Evolutionary conservation across 805 yeast species (phyloP).

Genomic region (Saccharomycopsis fermentans): DNA sequence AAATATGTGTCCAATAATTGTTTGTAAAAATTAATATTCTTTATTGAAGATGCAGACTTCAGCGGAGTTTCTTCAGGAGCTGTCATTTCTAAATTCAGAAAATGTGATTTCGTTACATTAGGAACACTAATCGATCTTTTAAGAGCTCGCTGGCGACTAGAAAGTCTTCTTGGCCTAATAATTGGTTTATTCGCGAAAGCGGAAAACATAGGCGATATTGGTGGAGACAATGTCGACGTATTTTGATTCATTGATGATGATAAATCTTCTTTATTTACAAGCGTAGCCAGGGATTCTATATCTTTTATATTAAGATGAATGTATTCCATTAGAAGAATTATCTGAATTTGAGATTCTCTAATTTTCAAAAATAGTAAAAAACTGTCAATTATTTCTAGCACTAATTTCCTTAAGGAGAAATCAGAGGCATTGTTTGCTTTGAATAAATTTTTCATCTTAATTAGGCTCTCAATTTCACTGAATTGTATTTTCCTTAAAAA

Average conservation of each 20-base stretch:
- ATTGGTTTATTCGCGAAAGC: background rate
- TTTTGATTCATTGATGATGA: background rate
- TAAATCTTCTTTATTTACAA: constrained; percentile 1
- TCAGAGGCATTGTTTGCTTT: background rate
- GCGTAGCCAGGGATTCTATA: background rate
- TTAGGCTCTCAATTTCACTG: background rate
- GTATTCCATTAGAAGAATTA: constrained; percentile 9
- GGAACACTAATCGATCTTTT: background rate
- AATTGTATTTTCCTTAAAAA: background rate
- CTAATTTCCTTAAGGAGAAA: background rate
- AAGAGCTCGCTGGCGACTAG: background rate
- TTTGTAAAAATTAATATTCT: constrained; percentile 4
- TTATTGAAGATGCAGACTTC: background rate
- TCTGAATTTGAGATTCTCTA: constrained; percentile 16
- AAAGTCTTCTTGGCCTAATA: background rate
- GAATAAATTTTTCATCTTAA: background rate
- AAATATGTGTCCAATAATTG: constrained; percentile 8
- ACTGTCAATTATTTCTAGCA: background rate
- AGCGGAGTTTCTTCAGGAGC: background rate
- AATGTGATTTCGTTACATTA: background rate
- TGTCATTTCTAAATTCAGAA: background rate
- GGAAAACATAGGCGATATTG: background rate
- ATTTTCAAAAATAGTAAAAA: constrained; percentile 13
- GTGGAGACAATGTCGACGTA: background rate
- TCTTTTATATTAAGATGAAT: constrained; percentile 7